A percentile compares a stretch with the other conserved stretches of the same genome.
Evolutionary conservation across 805 yeast genomes (phyloP).

Genomic region (Barnettozyma botsteinii): DNA sequence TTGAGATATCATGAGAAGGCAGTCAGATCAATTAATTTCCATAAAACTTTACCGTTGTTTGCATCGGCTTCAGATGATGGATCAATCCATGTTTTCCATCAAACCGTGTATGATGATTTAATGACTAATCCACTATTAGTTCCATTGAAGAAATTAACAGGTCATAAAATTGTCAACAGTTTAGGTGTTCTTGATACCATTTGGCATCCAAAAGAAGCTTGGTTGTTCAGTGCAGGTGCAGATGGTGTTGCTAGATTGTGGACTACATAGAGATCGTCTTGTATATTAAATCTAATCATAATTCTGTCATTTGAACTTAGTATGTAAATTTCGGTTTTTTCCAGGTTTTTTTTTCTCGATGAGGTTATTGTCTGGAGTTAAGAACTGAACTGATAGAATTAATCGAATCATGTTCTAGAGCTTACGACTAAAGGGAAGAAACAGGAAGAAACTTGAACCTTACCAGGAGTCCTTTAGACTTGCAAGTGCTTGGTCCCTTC

Average conservation of each 20-base stretch:
- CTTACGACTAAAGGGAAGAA: too few species aligned
- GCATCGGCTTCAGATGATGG: slow-evolving; percentile 97
- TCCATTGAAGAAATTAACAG: slow-evolving; percentile 89
- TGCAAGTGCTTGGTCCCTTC: too few species aligned
- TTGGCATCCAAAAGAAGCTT: slow-evolving; percentile 98
- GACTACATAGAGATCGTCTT: slow-evolving; percentile 68
- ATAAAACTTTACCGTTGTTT: slow-evolving; percentile 83
- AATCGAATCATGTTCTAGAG: too few species aligned
- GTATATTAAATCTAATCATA: not conserved
- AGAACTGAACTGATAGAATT: too few species aligned
- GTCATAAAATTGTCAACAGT: slow-evolving; percentile 74
- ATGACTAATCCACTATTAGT: slow-evolving; percentile 94
- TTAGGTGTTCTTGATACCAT: slow-evolving; percentile 81
- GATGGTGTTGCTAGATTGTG: slow-evolving; percentile 93
- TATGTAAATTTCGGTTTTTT: not conserved
- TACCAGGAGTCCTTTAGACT: too few species aligned
- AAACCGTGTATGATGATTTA: slow-evolving; percentile 90
- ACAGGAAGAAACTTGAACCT: too few species aligned
- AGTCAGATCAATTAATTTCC: slow-evolving; percentile 83
- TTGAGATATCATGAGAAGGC: slow-evolving; percentile 93
- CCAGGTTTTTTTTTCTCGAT: too few species aligned
- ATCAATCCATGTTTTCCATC: slow-evolving; percentile 87
- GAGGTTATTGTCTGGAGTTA: too few species aligned
- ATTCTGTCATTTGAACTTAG: not conserved
- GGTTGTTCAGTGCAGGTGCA: slow-evolving; percentile 97